phyloP scores from a whole-genome alignment of 2,329 filamentous ascomycete species.

The Colletotrichum plurivorum region DNA sequence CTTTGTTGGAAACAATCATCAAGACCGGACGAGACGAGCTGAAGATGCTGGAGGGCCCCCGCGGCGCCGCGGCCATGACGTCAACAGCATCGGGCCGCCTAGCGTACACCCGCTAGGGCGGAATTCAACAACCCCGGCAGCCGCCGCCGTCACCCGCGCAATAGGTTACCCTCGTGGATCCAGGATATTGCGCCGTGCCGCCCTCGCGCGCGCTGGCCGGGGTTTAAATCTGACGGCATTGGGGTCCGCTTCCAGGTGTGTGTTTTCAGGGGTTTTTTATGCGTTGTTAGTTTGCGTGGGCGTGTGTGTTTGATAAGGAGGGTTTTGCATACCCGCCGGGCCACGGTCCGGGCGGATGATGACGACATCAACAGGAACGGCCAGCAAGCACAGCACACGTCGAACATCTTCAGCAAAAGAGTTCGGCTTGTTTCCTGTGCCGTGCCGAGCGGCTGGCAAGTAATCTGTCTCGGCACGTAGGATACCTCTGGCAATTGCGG shows the following conservation, averaged over 20 bases:
- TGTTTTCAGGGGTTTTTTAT: constrained; percentile 17
- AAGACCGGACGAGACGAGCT: too few species aligned
- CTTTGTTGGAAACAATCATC: too few species aligned
- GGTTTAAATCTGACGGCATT: constrained; percentile 28
- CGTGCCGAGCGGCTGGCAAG: not conserved
- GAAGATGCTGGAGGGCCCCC: not conserved
- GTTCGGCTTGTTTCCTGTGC: not conserved
- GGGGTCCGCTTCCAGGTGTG: constrained; percentile 14
- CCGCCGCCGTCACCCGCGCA: not conserved
- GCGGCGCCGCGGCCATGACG: constrained; percentile 23
- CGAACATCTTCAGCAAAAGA: not conserved
- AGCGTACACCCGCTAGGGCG: too few species aligned
- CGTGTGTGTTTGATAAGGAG: too few species aligned
- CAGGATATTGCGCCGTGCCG: not conserved
- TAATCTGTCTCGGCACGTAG: too few species aligned
- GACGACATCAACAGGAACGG: constrained; percentile 26
- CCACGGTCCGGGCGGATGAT: not conserved
- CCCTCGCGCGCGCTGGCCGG: constrained; percentile 12
- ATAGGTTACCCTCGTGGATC: constrained; percentile 2
- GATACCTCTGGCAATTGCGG: not conserved
- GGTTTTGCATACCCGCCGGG: not conserved
- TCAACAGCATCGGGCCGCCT: not conserved
- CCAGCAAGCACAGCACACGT: not conserved
- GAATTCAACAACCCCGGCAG: not conserved
- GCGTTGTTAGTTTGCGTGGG: too few species aligned